Percentiles rank a stretch among this genome's conserved stretches.
Evolutionary conservation across 2,329 filamentous ascomycete genomes (phyloP).

Genomic region (Epichloe uncinata): DNA sequence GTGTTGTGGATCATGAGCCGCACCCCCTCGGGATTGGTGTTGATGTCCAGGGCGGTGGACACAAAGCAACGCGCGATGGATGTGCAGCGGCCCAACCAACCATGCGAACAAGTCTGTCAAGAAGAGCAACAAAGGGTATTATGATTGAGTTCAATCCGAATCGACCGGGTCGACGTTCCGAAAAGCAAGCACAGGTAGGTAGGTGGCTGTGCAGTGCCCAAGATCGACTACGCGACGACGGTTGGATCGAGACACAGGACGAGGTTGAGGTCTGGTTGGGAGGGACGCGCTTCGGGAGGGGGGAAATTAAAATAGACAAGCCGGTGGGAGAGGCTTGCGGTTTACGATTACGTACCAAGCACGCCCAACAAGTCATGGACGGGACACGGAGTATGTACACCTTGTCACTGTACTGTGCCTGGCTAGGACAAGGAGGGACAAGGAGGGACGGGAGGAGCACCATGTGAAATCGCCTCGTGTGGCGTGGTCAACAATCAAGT

Average conservation of each 20-base stretch:
- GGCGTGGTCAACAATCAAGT: neutral
- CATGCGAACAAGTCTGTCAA: neutral
- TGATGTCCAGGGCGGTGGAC: slow-evolving; percentile 1
- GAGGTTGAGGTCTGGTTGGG: neutral
- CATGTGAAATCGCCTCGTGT: neutral
- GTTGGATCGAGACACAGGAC: slow-evolving; percentile 1
- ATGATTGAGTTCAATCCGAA: neutral
- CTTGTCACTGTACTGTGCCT: neutral
- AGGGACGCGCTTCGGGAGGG: slow-evolving; percentile 1
- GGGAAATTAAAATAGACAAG: neutral
- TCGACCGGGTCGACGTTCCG: neutral
- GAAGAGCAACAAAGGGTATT: neutral
- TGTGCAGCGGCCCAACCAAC: slow-evolving; percentile 2
- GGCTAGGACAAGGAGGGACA: neutral
- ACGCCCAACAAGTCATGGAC: too few species aligned
- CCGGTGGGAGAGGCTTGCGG: neutral
- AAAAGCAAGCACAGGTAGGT: neutral
- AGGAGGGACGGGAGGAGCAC: neutral
- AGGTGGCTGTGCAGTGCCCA: slow-evolving; percentile 1
- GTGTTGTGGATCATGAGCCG: slow-evolving; percentile 7
- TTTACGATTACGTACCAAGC: neutral
- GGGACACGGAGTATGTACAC: neutral
- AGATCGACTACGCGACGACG: neutral
- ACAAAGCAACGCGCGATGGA: neutral
- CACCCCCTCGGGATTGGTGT: slow-evolving; percentile 3